A percentile compares a stretch with the other conserved stretches of the same genome.
Conservation (phyloP, 352 stramenopile genomes). For the Aphanomyces cochlioides region DNA sequence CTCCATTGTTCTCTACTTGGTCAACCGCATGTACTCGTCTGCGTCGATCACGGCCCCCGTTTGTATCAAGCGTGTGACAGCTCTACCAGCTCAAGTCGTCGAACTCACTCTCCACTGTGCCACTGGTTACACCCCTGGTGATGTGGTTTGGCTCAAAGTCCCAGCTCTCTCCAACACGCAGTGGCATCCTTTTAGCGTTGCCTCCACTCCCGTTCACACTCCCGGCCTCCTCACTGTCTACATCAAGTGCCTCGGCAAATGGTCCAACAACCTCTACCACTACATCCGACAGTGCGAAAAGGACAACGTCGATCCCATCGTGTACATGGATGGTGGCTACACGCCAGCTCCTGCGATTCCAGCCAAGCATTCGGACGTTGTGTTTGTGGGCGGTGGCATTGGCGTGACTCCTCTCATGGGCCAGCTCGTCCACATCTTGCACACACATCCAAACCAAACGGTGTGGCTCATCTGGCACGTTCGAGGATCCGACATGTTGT, state of each 20-base stretch:
- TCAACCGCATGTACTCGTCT: conserved; percentile 28
- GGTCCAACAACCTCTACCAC: conserved; percentile 34
- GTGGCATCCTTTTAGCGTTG: conserved; percentile 37
- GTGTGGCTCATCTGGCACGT: conserved; percentile 28
- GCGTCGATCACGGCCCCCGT: conserved; percentile 24
- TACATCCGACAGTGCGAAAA: conserved; percentile 36
- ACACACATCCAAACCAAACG: conserved; percentile 9
- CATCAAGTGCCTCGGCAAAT: conserved; percentile 28
- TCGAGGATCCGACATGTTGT: not conserved
- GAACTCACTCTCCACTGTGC: conserved; percentile 27
- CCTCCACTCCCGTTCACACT: conserved; percentile 32
- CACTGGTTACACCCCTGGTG: conserved; percentile 33
- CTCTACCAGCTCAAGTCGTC: conserved; percentile 36
- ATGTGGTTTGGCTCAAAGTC: conserved; percentile 37
- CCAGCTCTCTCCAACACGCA: conserved; percentile 38
- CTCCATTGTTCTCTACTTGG: conserved; percentile 29
- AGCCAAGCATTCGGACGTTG: conserved; percentile 37
- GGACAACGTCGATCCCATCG: conserved; percentile 29
- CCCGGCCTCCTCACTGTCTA: conserved; percentile 36
- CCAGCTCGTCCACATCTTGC: conserved; percentile 17
- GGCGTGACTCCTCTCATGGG: conserved; percentile 32
- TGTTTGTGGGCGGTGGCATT: conserved; percentile 38
- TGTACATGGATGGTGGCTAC: conserved; percentile 42
- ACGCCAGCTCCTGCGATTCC: conserved; percentile 16
- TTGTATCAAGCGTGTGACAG: conserved; percentile 34